These are phyloP conservation scores for Incumbomyces delicatus DNA, from an alignment of 2,329 filamentous ascomycete species.

Conservation along the genomic window DNA sequence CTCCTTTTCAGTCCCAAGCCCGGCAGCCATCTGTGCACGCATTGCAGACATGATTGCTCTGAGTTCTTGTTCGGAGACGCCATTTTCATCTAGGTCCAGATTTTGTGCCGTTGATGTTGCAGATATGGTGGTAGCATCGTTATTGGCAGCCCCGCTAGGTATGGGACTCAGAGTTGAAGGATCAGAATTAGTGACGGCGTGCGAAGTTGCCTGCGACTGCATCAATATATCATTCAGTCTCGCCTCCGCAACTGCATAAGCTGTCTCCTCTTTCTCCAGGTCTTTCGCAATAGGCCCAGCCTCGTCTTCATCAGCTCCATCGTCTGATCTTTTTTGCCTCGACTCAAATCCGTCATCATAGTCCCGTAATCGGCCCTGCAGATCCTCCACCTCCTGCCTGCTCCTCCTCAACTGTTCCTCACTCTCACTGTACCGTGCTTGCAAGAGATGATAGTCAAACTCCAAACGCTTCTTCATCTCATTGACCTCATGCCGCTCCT, in stretches of 20 bases:
- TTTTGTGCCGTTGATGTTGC: neutral
- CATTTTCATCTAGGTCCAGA: constrained; percentile 6
- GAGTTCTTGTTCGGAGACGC: constrained; percentile 20
- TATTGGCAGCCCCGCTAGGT: neutral
- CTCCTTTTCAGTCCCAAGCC: constrained; percentile 15
- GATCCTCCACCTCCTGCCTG: constrained; percentile 21
- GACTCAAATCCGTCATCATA: constrained; percentile 16
- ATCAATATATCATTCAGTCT: constrained; percentile 17
- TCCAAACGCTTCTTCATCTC: constrained; percentile 40
- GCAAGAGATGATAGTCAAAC: constrained; percentile 39
- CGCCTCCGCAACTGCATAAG: constrained; percentile 17
- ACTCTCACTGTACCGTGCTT: constrained; percentile 33
- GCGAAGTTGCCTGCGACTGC: neutral
- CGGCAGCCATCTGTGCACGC: constrained; percentile 18
- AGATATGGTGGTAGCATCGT: neutral
- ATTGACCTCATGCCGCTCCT: constrained; percentile 39
- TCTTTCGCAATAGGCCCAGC: constrained; percentile 6
- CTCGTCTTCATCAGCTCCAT: neutral
- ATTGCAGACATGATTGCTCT: constrained; percentile 21
- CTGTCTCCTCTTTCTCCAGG: constrained; percentile 17
- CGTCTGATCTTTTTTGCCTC: constrained; percentile 4
- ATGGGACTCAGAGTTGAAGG: neutral
- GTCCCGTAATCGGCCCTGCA: constrained; percentile 17
- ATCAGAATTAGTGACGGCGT: neutral
- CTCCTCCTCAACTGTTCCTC: constrained; percentile 29